phyloP scores from a whole-genome alignment of 495 filamentous ascomycete species.

The Bacidia gigantensis region DNA sequence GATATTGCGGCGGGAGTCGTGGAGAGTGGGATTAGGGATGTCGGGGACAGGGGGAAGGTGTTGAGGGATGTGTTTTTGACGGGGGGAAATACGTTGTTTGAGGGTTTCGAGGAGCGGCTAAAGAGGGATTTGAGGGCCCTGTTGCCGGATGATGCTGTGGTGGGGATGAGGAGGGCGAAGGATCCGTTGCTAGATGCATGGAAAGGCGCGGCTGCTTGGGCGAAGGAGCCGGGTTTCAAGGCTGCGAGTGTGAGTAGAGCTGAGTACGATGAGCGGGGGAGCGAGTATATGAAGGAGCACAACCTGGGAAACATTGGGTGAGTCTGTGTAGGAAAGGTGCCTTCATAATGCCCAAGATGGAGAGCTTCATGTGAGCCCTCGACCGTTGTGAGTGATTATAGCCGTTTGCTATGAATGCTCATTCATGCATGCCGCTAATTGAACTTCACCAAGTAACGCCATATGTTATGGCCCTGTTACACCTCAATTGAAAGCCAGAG shows the following conservation, averaged over 20 bases:
- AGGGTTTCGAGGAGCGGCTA: constrained; percentile 75
- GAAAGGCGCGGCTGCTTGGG: constrained; percentile 82
- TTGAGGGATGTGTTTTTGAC: constrained; percentile 84
- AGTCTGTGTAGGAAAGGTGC: neutral
- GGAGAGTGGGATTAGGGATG: constrained; percentile 50
- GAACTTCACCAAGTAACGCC: neutral
- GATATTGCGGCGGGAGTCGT: constrained; percentile 82
- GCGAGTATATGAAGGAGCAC: constrained; percentile 80
- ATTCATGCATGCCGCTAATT: neutral
- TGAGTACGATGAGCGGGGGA: constrained; percentile 74
- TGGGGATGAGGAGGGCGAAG: constrained; percentile 53
- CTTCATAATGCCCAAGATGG: neutral
- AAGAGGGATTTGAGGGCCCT: constrained; percentile 54
- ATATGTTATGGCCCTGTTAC: neutral
- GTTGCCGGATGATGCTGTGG: constrained; percentile 50
- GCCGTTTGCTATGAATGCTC: neutral
- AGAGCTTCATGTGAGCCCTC: neutral
- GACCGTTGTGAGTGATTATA: neutral
- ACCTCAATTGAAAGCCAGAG: neutral
- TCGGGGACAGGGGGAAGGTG: constrained; percentile 45
- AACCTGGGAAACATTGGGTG: constrained; percentile 53
- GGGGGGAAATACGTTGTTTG: constrained; percentile 80
- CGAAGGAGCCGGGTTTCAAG: constrained; percentile 23
- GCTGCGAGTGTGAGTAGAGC: constrained; percentile 45
- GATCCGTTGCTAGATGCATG: constrained; percentile 78